These are phyloP conservation scores for Ogataea degrootiae DNA, from an alignment of 805 yeast genomes.

Conservation along the genomic window DNA sequence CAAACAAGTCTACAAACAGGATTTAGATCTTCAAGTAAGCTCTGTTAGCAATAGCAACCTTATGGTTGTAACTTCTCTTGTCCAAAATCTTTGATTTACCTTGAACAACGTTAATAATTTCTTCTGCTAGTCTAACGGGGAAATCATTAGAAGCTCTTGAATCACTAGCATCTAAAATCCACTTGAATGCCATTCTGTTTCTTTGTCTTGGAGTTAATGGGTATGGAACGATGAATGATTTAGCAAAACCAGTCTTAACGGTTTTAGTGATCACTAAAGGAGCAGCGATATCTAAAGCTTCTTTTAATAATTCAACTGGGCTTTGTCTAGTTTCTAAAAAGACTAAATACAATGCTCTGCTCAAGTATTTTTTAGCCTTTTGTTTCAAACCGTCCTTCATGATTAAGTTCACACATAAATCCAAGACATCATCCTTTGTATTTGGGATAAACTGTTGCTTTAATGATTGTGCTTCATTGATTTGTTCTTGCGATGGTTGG, in stretches of 20 bases:
- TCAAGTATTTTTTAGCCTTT: constrained; percentile 65
- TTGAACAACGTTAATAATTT: constrained; percentile 67
- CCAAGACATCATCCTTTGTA: constrained; percentile 63
- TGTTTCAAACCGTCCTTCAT: constrained; percentile 92
- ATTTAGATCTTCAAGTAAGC: constrained; percentile 40
- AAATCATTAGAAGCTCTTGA: constrained; percentile 76
- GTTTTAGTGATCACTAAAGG: constrained; percentile 79
- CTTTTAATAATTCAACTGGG: constrained; percentile 72
- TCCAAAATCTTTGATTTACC: constrained; percentile 84
- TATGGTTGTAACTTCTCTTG: constrained; percentile 77
- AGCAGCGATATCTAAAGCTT: constrained; percentile 73
- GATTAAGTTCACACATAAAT: constrained; percentile 75
- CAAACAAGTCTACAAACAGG: background rate
- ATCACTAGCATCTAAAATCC: constrained; percentile 84
- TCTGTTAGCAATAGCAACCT: constrained; percentile 83
- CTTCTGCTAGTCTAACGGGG: constrained; percentile 88
- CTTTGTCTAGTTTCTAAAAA: constrained; percentile 69
- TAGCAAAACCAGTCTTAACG: constrained; percentile 80
- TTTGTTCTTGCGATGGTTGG: constrained; percentile 63
- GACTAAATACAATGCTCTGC: constrained; percentile 75
- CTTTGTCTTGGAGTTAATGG: constrained; percentile 83
- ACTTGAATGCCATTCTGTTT: constrained; percentile 77
- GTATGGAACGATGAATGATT: constrained; percentile 72
- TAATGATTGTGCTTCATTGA: constrained; percentile 48
- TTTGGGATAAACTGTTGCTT: constrained; percentile 53